These are phyloP conservation scores for Strobilomyces dryophilus DNA, from an alignment of 768 basidiomycete species.

Conservation along the genomic window DNA sequence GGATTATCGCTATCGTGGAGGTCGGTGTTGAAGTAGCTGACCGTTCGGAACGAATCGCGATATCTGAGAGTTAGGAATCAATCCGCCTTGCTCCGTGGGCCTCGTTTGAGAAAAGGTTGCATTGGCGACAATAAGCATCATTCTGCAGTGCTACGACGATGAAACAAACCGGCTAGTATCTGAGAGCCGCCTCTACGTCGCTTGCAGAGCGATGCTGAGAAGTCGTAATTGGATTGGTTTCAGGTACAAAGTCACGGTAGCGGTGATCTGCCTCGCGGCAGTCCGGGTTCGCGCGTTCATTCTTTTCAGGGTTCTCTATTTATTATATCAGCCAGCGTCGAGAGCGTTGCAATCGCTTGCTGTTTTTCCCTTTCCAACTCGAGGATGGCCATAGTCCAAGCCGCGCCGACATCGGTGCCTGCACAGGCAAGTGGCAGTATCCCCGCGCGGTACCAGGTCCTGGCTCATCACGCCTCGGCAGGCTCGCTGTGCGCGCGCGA, in stretches of 20 bases:
- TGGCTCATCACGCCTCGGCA: background rate
- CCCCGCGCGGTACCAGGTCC: background rate
- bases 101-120: background rate
- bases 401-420: background rate
- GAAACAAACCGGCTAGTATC: background rate
- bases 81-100: background rate
- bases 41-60: background rate
- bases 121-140: background rate
- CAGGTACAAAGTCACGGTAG: constrained; percentile 14
- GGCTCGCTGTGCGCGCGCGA: constrained; percentile 17
- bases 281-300: constrained; percentile 20
- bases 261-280: constrained; percentile 18
- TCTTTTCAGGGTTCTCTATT: constrained; percentile 14
- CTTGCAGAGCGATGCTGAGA: background rate
- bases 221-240: background rate
- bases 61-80: background rate
- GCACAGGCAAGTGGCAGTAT: constrained; percentile 13
- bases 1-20: background rate
- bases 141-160: background rate
- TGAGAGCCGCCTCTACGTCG: background rate
- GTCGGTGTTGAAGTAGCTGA: background rate
- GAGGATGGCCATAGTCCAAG: constrained; percentile 10
- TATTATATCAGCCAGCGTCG: constrained; percentile 1
- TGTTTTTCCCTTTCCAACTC: background rate
- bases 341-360: background rate